A percentile compares a stretch with the other conserved stretches of the same genome.
These are phyloP conservation scores for Cordyceps pruinosa DNA, from an alignment of 2,329 filamentous ascomycete species.

Conservation along the genomic window DNA sequence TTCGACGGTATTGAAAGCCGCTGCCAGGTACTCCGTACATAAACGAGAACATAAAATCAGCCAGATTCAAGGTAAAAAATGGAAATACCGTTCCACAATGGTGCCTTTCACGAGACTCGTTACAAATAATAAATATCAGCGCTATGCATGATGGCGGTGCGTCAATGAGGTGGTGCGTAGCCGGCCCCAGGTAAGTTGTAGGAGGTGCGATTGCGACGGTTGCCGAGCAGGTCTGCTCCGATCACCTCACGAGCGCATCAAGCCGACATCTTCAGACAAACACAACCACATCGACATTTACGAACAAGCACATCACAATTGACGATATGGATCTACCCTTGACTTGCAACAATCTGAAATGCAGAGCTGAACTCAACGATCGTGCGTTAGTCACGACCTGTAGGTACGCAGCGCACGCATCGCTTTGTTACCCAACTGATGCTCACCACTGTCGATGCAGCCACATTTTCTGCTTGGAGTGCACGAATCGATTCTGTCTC, in stretches of 20 bases:
- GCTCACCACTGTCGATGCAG: conserved; percentile 33
- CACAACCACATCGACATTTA: too few species aligned
- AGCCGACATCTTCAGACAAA: not conserved
- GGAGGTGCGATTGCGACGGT: not conserved
- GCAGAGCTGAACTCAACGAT: conserved; percentile 60
- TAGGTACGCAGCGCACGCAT: conserved; percentile 48
- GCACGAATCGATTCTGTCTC: conserved; percentile 61
- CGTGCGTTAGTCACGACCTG: conserved; percentile 82
- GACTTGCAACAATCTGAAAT: conserved; percentile 74
- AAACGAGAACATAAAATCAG: not conserved
- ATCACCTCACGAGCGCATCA: not conserved
- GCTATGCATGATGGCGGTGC: not conserved
- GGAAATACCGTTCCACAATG: too few species aligned
- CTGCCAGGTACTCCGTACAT: conserved; percentile 51
- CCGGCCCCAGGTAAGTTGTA: not conserved
- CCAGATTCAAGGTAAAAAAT: not conserved
- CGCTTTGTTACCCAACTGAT: not conserved
- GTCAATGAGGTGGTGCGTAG: not conserved
- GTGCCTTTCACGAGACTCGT: too few species aligned
- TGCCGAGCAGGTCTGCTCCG: not conserved
- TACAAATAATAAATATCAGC: too few species aligned
- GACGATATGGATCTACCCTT: conserved; percentile 65
- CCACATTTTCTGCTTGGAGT: conserved; percentile 78
- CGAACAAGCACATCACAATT: not conserved
- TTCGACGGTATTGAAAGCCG: conserved; percentile 62